Base-by-base conservation (phyloP, 2,329 filamentous ascomycete species). In the Trichoderma hamatum region DNA sequence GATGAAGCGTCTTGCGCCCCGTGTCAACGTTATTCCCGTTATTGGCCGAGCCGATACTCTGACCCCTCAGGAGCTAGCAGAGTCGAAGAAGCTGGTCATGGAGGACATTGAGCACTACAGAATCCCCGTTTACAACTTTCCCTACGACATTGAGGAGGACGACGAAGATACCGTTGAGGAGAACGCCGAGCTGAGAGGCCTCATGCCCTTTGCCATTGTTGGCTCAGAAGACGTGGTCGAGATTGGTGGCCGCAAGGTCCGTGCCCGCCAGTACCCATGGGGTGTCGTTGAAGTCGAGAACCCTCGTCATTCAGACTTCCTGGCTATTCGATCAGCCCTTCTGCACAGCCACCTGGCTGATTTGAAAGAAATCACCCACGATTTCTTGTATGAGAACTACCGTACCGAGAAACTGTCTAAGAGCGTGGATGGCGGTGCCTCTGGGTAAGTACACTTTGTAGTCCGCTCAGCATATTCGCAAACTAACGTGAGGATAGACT, bases 361-460 rank as follows among this genome's bases (percentile, higher is more conserved):
- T 81, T 85, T 99, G 77, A 99, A 99, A 90, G 96, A 99, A 83
- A 99, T 99, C 79, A 99, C 96, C 64, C 96, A 99, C 82, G 96
- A 99, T 83, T 99, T 99, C 90, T 86, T 99, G 73, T 99, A 99
- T 84, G 96, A 99, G 82, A 99, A 99, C 85, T 99, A 99, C 88
- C 94, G 96, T 93, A 99, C 96, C 78, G 96, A 99, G 92, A 98
- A 98, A 87, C 92, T 99, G 77, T 97, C 93, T 86, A 99, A 98
- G 93, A 97, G 94, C 80, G 96, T 99, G 75, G 94, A 97, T 79
- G 93, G 93, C 81, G 92, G 92, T 83, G 87, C 89, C 82, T 88
- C 89, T 88, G 89, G 89, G 94, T 97, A 92, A 76, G 94, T 93
- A 70, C 63, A 54, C 30, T 24, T 24, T 11, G 30, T n/a, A 9